Evolutionary conservation across 2,329 filamentous ascomycete genomes (phyloP).

Genomic region (Clarireedia hainanense): DNA sequence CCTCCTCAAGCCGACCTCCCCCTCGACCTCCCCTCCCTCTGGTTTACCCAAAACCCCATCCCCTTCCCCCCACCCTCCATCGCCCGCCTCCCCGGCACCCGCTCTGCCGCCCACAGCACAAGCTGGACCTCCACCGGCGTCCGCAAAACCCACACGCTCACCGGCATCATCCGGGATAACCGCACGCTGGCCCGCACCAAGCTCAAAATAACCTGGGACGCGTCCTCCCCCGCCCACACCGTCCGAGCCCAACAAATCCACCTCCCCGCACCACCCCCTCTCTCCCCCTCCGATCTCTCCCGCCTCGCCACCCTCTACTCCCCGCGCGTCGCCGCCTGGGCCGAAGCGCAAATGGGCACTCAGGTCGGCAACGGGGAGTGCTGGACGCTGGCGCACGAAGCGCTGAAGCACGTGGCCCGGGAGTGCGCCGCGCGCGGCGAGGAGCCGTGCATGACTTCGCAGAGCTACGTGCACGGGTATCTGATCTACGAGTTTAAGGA

Average conservation of each 20-base stretch:
- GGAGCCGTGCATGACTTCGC: slow-evolving; percentile 28
- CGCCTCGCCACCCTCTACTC: slow-evolving; percentile 22
- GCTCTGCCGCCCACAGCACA: slow-evolving; percentile 12
- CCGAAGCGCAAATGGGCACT: slow-evolving; percentile 23
- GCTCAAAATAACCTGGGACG: slow-evolving; percentile 31
- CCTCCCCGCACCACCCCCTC: slow-evolving; percentile 23
- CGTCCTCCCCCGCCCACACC: slow-evolving; percentile 25
- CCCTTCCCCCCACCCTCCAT: slow-evolving; percentile 23
- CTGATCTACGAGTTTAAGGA: slow-evolving; percentile 25
- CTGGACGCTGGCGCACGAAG: slow-evolving; percentile 31
- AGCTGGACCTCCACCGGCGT: slow-evolving; percentile 22
- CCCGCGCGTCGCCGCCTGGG: slow-evolving; percentile 27
- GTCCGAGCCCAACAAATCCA: slow-evolving; percentile 30
- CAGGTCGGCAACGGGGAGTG: slow-evolving; percentile 33
- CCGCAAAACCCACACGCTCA: slow-evolving; percentile 27
- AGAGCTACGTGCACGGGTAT: slow-evolving; percentile 28
- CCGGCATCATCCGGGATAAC: slow-evolving; percentile 27
- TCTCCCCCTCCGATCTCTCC: slow-evolving; percentile 19
- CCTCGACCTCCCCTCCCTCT: slow-evolving; percentile 27
- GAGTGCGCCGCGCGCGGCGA: slow-evolving; percentile 20
- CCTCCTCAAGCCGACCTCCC: slow-evolving; percentile 13
- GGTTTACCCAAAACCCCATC: slow-evolving; percentile 25
- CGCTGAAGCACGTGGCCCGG: slow-evolving; percentile 22
- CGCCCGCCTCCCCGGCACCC: slow-evolving; percentile 9
- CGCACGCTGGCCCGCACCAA: slow-evolving; percentile 28